Evolutionary conservation across 306 rosid species (phyloP).

Genomic region (Carpinus fangiana): DNA sequence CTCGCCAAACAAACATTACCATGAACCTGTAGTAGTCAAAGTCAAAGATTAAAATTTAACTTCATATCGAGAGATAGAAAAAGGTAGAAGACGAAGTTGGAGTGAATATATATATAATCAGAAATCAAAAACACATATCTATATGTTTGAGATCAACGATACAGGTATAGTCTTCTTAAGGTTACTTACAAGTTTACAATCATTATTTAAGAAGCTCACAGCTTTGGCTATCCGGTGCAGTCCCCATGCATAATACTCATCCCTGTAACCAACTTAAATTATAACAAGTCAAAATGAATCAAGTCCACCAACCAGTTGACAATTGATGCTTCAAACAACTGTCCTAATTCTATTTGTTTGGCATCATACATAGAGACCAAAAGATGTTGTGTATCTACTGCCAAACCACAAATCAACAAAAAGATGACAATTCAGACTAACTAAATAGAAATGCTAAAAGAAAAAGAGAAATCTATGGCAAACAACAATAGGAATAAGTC

Average conservation of each 20-base stretch:
- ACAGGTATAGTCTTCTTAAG: conserved; percentile 8
- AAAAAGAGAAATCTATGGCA: background rate
- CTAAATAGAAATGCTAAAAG: background rate
- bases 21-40: conserved; percentile 67
- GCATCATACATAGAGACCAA: conserved; percentile 2
- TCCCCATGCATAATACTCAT: conserved; percentile 98
- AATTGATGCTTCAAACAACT: conserved; percentile 5
- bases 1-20: conserved; percentile 92
- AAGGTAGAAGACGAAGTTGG: background rate
- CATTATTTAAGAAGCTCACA: conserved; percentile 97
- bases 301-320: conserved; percentile 5
- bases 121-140: background rate
- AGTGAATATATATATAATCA: background rate
- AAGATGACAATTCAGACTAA: background rate
- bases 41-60: conserved; percentile 21
- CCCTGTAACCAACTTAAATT: conserved; percentile 51
- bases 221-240: conserved; percentile 92
- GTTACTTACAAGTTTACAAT: conserved; percentile 90
- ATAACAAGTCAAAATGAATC: conserved; percentile 4
- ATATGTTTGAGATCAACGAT: background rate
- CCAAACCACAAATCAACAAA: background rate
- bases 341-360: background rate
- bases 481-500: background rate
- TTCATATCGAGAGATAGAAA: background rate
- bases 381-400: background rate